Conservation (phyloP, 805 yeast genomes). For the Yamadazyma insecticola region DNA sequence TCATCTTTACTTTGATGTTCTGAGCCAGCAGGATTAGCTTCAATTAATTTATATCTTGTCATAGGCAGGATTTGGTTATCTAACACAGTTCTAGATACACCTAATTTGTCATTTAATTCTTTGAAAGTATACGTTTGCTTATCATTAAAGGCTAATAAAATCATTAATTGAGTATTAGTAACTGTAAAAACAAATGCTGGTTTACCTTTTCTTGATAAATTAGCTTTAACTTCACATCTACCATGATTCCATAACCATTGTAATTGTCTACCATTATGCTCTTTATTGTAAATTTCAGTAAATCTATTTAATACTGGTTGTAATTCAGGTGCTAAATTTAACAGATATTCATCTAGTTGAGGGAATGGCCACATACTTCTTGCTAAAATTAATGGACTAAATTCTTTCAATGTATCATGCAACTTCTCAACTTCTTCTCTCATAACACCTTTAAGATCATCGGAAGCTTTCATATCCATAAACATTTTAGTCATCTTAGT, state of each 20-base stretch:
- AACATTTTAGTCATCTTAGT: constrained; percentile 94
- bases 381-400: constrained; percentile 76
- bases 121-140: constrained; percentile 53
- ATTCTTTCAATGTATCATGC: constrained; percentile 36
- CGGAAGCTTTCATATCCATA: constrained; percentile 83
- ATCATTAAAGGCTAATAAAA: constrained; percentile 78
- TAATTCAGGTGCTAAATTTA: constrained; percentile 65
- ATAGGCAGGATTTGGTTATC: constrained; percentile 78
- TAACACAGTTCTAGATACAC: constrained; percentile 58
- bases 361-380: constrained; percentile 86
- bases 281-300: constrained; percentile 60
- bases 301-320: constrained; percentile 61
- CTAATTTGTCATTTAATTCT: constrained; percentile 63
- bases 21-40: constrained; percentile 59
- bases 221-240: constrained; percentile 86
- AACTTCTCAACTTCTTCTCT: constrained; percentile 34
- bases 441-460: constrained; percentile 62
- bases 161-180: constrained; percentile 82
- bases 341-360: constrained; percentile 34
- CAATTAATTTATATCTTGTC: constrained; percentile 69
- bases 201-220: constrained; percentile 73
- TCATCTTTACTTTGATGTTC: constrained; percentile 42
- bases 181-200: constrained; percentile 79
- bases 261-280: constrained; percentile 83
- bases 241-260: constrained; percentile 97